Base-by-base conservation (phyloP, 1,284 basidiomycete species). In the Phellinidium pouzarii region DNA sequence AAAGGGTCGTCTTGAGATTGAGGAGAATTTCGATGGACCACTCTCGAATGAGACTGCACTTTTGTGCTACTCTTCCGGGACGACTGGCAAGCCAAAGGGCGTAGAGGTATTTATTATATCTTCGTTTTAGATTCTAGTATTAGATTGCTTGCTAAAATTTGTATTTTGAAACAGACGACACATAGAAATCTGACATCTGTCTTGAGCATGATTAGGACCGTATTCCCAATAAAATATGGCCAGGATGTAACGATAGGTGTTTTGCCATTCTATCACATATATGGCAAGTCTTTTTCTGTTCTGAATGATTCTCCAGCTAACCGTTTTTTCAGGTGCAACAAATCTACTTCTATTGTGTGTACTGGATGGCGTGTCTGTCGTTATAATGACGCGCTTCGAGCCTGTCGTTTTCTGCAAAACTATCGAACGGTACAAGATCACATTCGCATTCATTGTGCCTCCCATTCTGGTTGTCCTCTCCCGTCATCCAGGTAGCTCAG, bases 401-500 rank as follows among this genome's bases (percentile, higher is more conserved):
- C 80, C 91, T 2, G 72, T 74, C 7, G 68, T 74, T 25, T 91
- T 91, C 60, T 85, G 87, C 63, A 71, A 72, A 27, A 73, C 77
- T 49, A 76, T 90, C 42, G 75, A 83, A 58, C 74, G 75, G 58
- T 89, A 88, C 69, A 77, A 73, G 49, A 74, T 84, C 49, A 86
- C 85, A 0, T 50, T 69, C 36, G 63, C 76, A 0, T 69, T 91
- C 5, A 74, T 94, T 40, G 93, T 95, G 0, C 93, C 94, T 0
- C 93, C 93, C 0, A 82, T 96, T 44, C 71, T 93, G 3, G 81
- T 95, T 4, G 73, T 80, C 1, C 72, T 93, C 22, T 72, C 82
- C 1, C 80, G 79, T 48, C 82, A 85, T 60, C 75, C 79, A 17
- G 78, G 82, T 80, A 58, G 29, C 71, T 52, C 19, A 3, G 7